Evolutionary conservation across 2,329 filamentous ascomycete species (phyloP).

Genomic region (Orbilia oligospora): DNA sequence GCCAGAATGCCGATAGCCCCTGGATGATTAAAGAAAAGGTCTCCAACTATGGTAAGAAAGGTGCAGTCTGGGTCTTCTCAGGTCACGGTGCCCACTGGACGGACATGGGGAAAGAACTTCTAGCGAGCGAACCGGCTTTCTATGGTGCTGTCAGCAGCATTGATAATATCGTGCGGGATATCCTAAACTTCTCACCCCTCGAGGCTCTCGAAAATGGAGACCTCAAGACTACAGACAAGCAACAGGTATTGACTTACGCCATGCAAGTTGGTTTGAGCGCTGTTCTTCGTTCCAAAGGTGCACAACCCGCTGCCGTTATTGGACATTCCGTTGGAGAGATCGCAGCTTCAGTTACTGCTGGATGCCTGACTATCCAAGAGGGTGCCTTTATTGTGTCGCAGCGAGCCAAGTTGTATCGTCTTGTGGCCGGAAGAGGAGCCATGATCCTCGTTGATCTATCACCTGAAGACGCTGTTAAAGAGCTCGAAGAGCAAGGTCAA

Average conservation of each 20-base stretch:
- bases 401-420: slow-evolving; percentile 64
- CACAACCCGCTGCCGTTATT: slow-evolving; percentile 66
- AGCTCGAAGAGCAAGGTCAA: slow-evolving; percentile 61
- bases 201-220: slow-evolving; percentile 37
- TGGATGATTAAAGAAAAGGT: slow-evolving; percentile 32
- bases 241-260: slow-evolving; percentile 65
- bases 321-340: slow-evolving; percentile 69
- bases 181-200: slow-evolving; percentile 29
- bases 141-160: slow-evolving; percentile 27
- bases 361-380: slow-evolving; percentile 65
- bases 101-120: slow-evolving; percentile 68
- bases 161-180: slow-evolving; percentile 28
- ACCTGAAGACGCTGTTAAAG: slow-evolving; percentile 63
- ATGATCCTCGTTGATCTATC: slow-evolving; percentile 66
- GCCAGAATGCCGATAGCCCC: slow-evolving; percentile 5
- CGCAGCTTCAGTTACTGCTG: slow-evolving; percentile 67
- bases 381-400: slow-evolving; percentile 66
- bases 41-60: slow-evolving; percentile 21
- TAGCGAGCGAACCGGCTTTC: slow-evolving; percentile 58
- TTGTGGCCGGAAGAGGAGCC: slow-evolving; percentile 56
- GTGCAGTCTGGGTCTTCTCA: slow-evolving; percentile 67
- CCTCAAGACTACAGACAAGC: slow-evolving; percentile 35
- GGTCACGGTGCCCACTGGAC: slow-evolving; percentile 70
- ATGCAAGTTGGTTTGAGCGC: slow-evolving; percentile 66
- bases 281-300: slow-evolving; percentile 65